These are phyloP conservation scores for Mycogone perniciosa DNA, from an alignment of 2,329 filamentous ascomycete genomes.

Conservation along the genomic window DNA sequence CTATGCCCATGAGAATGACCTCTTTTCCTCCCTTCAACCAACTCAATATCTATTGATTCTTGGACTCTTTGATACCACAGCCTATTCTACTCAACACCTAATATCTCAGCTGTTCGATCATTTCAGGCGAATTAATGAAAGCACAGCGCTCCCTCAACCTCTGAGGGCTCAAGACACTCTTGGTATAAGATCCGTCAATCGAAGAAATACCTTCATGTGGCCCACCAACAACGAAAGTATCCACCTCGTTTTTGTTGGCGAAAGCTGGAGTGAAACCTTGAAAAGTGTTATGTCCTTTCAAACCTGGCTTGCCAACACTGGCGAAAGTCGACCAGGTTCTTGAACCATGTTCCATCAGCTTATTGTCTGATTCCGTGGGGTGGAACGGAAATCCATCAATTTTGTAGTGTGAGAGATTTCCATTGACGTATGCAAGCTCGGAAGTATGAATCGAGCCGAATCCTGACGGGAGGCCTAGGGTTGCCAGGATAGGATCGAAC, in stretches of 20 bases:
- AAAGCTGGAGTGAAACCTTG: slow-evolving; percentile 35
- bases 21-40: no score
- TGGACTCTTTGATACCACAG: neutral
- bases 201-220: slow-evolving; percentile 36
- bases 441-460: slow-evolving; percentile 45
- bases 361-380: slow-evolving; percentile 33
- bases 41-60: no score
- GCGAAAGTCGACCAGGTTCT: slow-evolving; percentile 44
- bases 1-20: no score
- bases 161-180: slow-evolving; percentile 32
- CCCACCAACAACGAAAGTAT: slow-evolving; percentile 40
- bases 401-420: slow-evolving; percentile 39
- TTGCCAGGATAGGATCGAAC: slow-evolving; percentile 36
- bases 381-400: slow-evolving; percentile 28
- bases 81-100: slow-evolving; percentile 20
- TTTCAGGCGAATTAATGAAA: slow-evolving; percentile 38
- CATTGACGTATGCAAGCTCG: slow-evolving; percentile 48
- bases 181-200: slow-evolving; percentile 29
- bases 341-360: slow-evolving; percentile 33
- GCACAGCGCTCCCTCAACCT: slow-evolving; percentile 40
- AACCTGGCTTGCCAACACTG: slow-evolving; percentile 29
- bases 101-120: slow-evolving; percentile 37
- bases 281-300: slow-evolving; percentile 31
- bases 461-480: slow-evolving; percentile 27
- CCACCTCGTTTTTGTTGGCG: slow-evolving; percentile 17